Conservation (phyloP, 768 basidiomycete genomes). For the Mycena maculata region DNA sequence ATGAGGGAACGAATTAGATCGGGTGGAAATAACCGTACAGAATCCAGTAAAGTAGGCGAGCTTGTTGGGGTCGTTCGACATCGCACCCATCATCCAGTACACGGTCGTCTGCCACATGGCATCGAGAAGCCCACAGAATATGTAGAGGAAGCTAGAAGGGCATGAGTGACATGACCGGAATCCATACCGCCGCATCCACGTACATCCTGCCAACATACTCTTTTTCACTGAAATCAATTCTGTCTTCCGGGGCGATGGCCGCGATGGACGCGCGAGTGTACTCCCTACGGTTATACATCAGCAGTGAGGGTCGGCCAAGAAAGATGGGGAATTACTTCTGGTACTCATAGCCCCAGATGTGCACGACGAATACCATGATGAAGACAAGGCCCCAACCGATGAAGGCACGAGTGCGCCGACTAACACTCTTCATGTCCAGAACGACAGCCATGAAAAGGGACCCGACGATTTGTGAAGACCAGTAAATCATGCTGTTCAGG, state of each 20-base stretch:
- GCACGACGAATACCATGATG: conserved; percentile 72
- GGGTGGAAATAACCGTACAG: conserved; percentile 60
- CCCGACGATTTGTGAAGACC: conserved; percentile 82
- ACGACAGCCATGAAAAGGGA: conserved; percentile 77
- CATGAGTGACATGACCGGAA: background rate
- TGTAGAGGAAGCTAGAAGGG: conserved; percentile 60
- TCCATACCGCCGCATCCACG: too few species aligned
- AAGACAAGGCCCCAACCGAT: conserved; percentile 73
- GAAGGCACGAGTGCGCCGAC: conserved; percentile 78
- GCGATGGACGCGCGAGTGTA: conserved; percentile 69
- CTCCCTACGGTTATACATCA: conserved; percentile 44
- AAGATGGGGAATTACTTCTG: conserved; percentile 65
- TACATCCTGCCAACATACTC: conserved; percentile 63
- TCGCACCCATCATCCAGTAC: conserved; percentile 87
- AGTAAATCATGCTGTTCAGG: conserved; percentile 84
- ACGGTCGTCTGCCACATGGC: conserved; percentile 88
- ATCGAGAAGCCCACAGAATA: conserved; percentile 81
- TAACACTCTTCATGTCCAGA: conserved; percentile 66
- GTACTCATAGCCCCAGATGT: conserved; percentile 83
- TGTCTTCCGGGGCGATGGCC: background rate
- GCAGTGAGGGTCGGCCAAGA: conserved; percentile 2
- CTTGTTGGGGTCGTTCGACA: conserved; percentile 86
- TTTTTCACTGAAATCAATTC: conserved; percentile 46
- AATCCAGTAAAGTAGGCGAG: conserved; percentile 86
- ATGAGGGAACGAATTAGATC: conserved; percentile 2